Evolutionary conservation across 1,139 yeast genomes (phyloP).

Genomic region (Taphrina betulina): DNA sequence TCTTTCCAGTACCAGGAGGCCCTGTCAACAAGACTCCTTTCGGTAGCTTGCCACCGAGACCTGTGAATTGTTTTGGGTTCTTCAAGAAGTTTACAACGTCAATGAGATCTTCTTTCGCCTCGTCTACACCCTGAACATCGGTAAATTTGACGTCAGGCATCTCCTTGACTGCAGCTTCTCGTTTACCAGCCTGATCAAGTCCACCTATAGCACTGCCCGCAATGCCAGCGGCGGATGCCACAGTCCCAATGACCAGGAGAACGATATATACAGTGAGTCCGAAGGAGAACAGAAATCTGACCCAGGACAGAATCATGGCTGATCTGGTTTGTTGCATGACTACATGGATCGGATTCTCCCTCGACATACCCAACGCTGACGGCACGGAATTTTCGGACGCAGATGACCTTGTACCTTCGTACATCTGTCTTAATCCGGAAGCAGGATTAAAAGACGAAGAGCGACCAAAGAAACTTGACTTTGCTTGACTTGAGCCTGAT

Average conservation of each 20-base stretch:
- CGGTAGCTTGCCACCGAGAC: constrained; percentile 94
- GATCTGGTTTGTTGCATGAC: constrained; percentile 80
- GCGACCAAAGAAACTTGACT: background rate
- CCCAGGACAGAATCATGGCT: constrained; percentile 78
- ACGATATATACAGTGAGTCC: constrained; percentile 69
- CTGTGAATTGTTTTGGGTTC: constrained; percentile 94
- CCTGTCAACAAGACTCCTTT: constrained; percentile 96
- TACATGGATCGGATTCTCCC: constrained; percentile 73
- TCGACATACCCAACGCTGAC: constrained; percentile 13
- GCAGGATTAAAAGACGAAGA: background rate
- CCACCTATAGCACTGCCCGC: constrained; percentile 43
- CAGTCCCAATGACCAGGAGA: constrained; percentile 57
- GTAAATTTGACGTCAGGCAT: constrained; percentile 83
- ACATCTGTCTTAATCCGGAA: background rate
- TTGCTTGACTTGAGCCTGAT: background rate
- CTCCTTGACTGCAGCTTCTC: constrained; percentile 52
- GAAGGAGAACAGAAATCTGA: constrained; percentile 82
- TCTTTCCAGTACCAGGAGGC: constrained; percentile 99
- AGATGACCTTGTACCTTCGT: background rate
- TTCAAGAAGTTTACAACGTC: constrained; percentile 95
- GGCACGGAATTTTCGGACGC: background rate
- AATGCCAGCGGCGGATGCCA: constrained; percentile 47
- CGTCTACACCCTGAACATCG: constrained; percentile 98
- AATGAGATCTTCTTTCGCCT: constrained; percentile 93
- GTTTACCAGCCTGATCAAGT: constrained; percentile 17